Percentiles rank a stretch among this genome's conserved stretches.
phyloP scores from a whole-genome alignment of 2,329 filamentous ascomycete species.

The Hypoxylon sp. region DNA sequence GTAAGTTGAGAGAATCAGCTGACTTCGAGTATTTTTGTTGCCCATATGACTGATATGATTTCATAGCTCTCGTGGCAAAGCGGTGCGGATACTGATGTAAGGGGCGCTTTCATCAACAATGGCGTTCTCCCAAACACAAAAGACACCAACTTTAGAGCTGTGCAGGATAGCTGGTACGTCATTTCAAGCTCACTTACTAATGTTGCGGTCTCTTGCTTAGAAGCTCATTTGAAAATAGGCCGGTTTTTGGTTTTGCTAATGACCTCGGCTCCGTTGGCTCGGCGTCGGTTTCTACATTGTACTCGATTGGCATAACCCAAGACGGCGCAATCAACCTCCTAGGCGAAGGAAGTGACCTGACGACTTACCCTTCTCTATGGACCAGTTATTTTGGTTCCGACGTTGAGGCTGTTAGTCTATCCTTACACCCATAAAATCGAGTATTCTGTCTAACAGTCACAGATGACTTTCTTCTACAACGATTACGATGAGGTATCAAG shows the following conservation, averaged over 20 bases:
- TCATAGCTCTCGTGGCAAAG: conserved; percentile 76
- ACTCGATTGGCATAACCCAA: conserved; percentile 84
- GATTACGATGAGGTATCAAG: conserved; percentile 75
- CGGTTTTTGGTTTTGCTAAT: conserved; percentile 84
- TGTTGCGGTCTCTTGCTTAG: conserved; percentile 1
- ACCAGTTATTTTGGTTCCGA: conserved; percentile 77
- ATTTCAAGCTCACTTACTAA: not conserved
- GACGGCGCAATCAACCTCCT: conserved; percentile 83
- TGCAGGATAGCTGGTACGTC: conserved; percentile 71
- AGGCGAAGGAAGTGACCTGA: conserved; percentile 73
- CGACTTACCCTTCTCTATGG: conserved; percentile 81
- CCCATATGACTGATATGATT: conserved; percentile 28
- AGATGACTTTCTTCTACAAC: conserved; percentile 79
- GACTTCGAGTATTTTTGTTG: not conserved
- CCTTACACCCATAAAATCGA: not conserved
- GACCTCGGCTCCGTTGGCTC: conserved; percentile 66
- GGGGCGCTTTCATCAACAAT: conserved; percentile 75
- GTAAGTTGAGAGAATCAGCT: conserved; percentile 52
- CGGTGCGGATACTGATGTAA: conserved; percentile 76
- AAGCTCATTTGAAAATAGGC: conserved; percentile 61
- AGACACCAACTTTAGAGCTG: conserved; percentile 75
- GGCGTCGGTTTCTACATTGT: conserved; percentile 66
- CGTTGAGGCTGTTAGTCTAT: conserved; percentile 65
- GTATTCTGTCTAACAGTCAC: conserved; percentile 23
- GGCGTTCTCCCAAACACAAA: conserved; percentile 75